Percentiles rank a stretch among this genome's conserved stretches.
These are phyloP conservation scores for Malus hybrid DNA, from an alignment of 331 rosid species.

Conservation along the genomic window DNA sequence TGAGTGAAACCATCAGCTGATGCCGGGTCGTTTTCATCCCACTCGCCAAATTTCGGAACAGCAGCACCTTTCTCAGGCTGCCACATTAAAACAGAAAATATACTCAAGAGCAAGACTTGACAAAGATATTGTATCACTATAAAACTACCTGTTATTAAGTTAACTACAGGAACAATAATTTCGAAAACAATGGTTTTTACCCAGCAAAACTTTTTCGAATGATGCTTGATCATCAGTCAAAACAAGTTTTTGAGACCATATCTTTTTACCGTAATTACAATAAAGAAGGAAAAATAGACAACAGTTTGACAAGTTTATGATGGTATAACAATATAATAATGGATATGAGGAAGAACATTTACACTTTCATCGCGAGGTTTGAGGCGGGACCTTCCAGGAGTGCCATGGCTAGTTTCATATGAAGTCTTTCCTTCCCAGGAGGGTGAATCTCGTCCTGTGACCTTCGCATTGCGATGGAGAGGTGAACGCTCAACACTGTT, in stretches of 20 bases:
- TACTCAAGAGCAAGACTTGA: slow-evolving; percentile 12
- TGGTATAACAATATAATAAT: neutral
- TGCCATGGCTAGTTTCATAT: slow-evolving; percentile 61
- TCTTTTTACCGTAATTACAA: neutral
- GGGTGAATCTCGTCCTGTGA: slow-evolving; percentile 52
- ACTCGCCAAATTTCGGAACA: slow-evolving; percentile 88
- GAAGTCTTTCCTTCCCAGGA: slow-evolving; percentile 61
- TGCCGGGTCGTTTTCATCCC: slow-evolving; percentile 85
- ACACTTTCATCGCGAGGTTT: slow-evolving; percentile 72
- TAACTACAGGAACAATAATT: neutral
- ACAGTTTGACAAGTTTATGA: neutral
- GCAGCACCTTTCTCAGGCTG: slow-evolving; percentile 92
- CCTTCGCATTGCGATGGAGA: slow-evolving; percentile 64
- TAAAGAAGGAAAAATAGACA: neutral
- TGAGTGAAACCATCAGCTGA: slow-evolving; percentile 91
- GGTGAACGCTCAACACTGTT: slow-evolving; percentile 77
- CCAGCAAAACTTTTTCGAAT: neutral
- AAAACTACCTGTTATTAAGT: neutral
- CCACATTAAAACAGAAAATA: slow-evolving; percentile 7
- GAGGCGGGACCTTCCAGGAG: slow-evolving; percentile 64
- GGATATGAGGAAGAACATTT: slow-evolving; percentile 19
- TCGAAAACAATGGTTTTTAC: neutral
- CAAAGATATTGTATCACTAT: slow-evolving; percentile 4
- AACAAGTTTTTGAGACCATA: neutral
- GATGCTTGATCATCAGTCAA: neutral